These are phyloP conservation scores for Lasiodiplodia sp. DNA, from an alignment of 2,329 filamentous ascomycete genomes.

Conservation along the genomic window DNA sequence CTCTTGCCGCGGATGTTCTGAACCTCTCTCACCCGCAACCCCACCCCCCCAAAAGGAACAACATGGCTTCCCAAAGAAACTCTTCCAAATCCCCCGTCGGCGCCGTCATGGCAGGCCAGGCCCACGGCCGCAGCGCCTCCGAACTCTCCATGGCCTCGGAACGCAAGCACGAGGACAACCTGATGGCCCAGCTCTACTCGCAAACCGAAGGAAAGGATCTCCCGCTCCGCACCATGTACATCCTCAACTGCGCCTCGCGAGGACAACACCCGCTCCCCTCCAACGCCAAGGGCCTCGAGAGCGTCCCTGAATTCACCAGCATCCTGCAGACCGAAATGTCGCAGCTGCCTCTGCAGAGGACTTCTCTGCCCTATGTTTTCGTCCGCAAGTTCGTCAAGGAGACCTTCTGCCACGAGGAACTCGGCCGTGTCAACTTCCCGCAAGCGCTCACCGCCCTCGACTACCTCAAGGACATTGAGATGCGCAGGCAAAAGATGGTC, in stretches of 20 bases:
- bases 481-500: constrained; percentile 57
- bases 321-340: constrained; percentile 64
- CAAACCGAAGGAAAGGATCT: constrained; percentile 70
- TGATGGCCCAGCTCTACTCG: constrained; percentile 62
- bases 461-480: constrained; percentile 70
- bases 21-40: not conserved
- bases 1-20: constrained; percentile 21
- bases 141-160: constrained; percentile 42
- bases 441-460: constrained; percentile 71
- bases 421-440: constrained; percentile 68
- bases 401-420: constrained; percentile 42
- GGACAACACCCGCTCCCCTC: constrained; percentile 47
- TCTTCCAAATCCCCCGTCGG: constrained; percentile 21
- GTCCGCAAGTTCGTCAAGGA: constrained; percentile 66
- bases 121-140: constrained; percentile 41
- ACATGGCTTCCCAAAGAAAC: constrained; percentile 23
- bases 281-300: constrained; percentile 47
- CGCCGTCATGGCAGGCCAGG: constrained; percentile 23
- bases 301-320: constrained; percentile 57
- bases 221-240: constrained; percentile 72
- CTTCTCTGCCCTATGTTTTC: constrained; percentile 67
- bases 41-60: constrained; percentile 4
- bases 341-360: constrained; percentile 65
- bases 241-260: constrained; percentile 66
- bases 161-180: constrained; percentile 24